phyloP scores from a whole-genome alignment of 345 rosid species.

The Rhodomyrtus tomentosa region DNA sequence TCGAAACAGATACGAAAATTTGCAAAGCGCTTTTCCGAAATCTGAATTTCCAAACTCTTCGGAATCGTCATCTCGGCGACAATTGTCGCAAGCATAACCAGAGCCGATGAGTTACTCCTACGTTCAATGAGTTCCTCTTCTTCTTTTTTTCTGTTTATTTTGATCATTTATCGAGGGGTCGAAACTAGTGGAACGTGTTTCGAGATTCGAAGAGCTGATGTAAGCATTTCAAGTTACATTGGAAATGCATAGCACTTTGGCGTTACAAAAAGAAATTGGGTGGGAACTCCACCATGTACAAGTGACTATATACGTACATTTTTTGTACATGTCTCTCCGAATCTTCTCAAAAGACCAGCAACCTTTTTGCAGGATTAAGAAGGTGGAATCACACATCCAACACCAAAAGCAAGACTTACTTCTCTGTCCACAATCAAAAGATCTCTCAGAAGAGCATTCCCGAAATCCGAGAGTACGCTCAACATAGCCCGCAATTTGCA shows the following conservation, averaged over 20 bases:
- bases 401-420: conserved; percentile 23
- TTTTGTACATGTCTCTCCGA: background rate
- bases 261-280: background rate
- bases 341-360: background rate
- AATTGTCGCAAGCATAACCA: background rate
- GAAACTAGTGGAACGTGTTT: background rate
- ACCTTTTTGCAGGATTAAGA: background rate
- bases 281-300: background rate
- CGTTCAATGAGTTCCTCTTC: too few relatives aligned
- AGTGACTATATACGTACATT: background rate
- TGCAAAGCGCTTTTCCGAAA: too few relatives aligned
- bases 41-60: background rate
- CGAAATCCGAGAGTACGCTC: conserved; percentile 46
- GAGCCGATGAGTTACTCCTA: background rate
- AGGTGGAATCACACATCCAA: background rate
- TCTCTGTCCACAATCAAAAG: conserved; percentile 57
- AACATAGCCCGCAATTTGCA: conserved; percentile 27
- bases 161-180: background rate
- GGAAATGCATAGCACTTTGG: background rate
- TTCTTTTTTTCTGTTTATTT: too few relatives aligned
- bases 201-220: background rate
- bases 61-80: background rate
- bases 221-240: background rate
- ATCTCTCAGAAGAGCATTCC: conserved; percentile 49
- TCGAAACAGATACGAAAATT: background rate